A percentile compares a stretch with the other conserved stretches of the same genome.
Evolutionary conservation across 1,284 basidiomycete species (phyloP).

Genomic region (Fomes fomentarius): DNA sequence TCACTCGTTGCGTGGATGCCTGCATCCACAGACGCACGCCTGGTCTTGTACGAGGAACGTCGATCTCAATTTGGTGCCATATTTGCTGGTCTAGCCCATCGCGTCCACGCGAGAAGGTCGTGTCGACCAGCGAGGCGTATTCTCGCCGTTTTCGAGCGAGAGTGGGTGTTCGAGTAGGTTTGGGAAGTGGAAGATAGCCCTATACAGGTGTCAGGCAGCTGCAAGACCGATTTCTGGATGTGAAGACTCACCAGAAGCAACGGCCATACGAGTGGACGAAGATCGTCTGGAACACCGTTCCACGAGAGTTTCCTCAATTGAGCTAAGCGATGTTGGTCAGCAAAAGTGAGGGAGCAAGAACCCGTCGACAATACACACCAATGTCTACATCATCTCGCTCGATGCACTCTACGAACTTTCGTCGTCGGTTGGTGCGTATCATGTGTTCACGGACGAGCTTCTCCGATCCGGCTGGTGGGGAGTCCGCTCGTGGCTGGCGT

Average conservation of each 20-base stretch:
- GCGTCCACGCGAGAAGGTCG: constrained; percentile 88
- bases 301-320: constrained; percentile 92
- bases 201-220: constrained; percentile 33
- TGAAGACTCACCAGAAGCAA: constrained; percentile 78
- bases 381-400: constrained; percentile 76
- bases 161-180: constrained; percentile 75
- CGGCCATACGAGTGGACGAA: constrained; percentile 95
- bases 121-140: constrained; percentile 87
- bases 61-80: constrained; percentile 98
- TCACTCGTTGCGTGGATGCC: constrained; percentile 81
- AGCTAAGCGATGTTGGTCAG: constrained; percentile 42
- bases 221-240: background rate
- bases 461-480: constrained; percentile 45
- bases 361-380: constrained; percentile 52
- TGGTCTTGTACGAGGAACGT: constrained; percentile 92
- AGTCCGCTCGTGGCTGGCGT: constrained; percentile 28
- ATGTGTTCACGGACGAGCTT: constrained; percentile 74
- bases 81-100: constrained; percentile 90
- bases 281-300: constrained; percentile 89
- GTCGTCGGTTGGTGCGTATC: constrained; percentile 70
- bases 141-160: constrained; percentile 91
- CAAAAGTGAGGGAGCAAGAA: background rate
- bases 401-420: constrained; percentile 76
- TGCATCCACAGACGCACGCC: constrained; percentile 93
- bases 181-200: constrained; percentile 92